phyloP scores from a whole-genome alignment of 2,329 filamentous ascomycete species.

The Tolypocladium sp. region DNA sequence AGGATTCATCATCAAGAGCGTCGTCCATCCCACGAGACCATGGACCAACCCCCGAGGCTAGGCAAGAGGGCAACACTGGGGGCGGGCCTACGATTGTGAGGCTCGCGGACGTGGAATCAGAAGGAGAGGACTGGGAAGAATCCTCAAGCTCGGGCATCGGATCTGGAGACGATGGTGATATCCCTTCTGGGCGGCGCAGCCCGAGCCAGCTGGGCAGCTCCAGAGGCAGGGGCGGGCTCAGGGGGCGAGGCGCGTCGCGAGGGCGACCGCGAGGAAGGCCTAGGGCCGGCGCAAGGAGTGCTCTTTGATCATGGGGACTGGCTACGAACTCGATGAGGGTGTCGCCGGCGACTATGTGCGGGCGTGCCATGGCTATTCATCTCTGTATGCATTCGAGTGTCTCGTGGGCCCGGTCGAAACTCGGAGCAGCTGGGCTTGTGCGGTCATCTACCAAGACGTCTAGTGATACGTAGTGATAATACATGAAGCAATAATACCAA shows the following conservation, averaged over 20 bases:
- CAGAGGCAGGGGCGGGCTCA: constrained; percentile 4
- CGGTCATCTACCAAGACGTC: background rate
- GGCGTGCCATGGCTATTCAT: background rate
- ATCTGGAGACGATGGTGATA: constrained; percentile 11
- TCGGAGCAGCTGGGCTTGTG: background rate
- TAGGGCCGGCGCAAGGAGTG: background rate
- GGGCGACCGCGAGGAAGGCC: background rate
- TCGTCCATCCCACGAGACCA: background rate
- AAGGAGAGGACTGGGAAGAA: background rate
- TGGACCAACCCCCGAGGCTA: background rate
- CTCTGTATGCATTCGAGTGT: background rate
- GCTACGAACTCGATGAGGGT: background rate
- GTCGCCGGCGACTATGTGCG: background rate
- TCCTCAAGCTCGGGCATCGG: constrained; percentile 1
- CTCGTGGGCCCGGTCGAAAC: background rate
- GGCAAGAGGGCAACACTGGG: background rate
- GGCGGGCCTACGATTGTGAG: constrained; percentile 7
- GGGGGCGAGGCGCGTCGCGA: constrained; percentile 9
- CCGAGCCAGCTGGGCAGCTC: background rate
- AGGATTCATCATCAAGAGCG: background rate
- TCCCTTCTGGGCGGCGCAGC: constrained; percentile 7
- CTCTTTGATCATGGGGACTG: background rate
- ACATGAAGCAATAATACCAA: background rate
- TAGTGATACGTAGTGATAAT: background rate
- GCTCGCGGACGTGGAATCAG: constrained; percentile 5